Evolutionary conservation across 1,139 yeast species (phyloP).

Genomic region (Arxiozyma bovina): DNA sequence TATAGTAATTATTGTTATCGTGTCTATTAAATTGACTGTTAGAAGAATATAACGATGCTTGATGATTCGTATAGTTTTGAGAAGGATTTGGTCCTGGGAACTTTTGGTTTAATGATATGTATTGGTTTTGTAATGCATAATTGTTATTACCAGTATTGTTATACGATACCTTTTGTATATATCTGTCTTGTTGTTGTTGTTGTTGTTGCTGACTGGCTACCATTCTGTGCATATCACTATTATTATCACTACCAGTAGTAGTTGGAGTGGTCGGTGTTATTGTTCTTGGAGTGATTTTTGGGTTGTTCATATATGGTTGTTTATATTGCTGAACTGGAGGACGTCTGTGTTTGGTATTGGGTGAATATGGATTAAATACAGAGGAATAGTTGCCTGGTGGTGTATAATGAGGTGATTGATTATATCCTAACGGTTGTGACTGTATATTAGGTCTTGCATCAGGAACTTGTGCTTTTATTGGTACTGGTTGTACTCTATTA

Average conservation of each 20-base stretch:
- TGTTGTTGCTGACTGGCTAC: background rate
- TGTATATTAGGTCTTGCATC: background rate
- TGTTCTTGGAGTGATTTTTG: background rate
- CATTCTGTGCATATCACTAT: background rate
- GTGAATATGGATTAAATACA: background rate
- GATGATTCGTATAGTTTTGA: background rate
- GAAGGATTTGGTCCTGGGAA: background rate
- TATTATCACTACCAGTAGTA: background rate
- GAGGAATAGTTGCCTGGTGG: background rate
- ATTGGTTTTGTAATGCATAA: background rate
- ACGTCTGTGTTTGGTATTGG: background rate
- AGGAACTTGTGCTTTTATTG: background rate
- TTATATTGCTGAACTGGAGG: background rate
- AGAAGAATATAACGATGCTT: background rate
- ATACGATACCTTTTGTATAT: background rate
- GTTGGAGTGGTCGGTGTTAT: background rate
- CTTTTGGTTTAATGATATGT: constrained; percentile 1
- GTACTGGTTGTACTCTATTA: background rate
- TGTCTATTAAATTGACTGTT: background rate
- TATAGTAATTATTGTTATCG: background rate
- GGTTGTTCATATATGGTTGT: background rate
- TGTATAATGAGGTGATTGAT: background rate
- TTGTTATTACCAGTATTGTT: background rate
- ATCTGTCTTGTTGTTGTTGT: background rate
- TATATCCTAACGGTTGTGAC: background rate